Evolutionary conservation across 148 eudicot genomes (phyloP).

Genomic region (Diospyros lotus): DNA sequence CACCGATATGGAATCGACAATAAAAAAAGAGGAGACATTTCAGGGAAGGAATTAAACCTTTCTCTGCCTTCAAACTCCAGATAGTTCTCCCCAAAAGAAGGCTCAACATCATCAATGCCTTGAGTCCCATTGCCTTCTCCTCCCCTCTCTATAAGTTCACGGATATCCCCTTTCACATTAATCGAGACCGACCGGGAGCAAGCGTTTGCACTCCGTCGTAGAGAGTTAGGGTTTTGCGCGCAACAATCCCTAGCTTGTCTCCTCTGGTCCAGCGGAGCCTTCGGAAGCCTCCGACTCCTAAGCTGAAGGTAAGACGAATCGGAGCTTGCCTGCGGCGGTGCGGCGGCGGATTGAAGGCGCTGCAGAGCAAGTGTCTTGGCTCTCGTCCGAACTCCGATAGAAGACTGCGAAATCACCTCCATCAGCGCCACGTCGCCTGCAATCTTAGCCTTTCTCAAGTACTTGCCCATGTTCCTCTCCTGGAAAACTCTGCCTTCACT

Average conservation of each 20-base stretch:
- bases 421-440: constrained; percentile 49
- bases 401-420: constrained; percentile 50
- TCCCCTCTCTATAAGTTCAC: background rate
- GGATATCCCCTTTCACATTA: constrained; percentile 16
- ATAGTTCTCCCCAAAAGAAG: constrained; percentile 67
- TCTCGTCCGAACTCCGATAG: constrained; percentile 71
- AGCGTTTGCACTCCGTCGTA: background rate
- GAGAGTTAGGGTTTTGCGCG: constrained; percentile 7
- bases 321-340: constrained; percentile 19
- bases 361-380: constrained; percentile 78
- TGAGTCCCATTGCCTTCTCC: constrained; percentile 17
- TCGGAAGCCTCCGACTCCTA: constrained; percentile 62
- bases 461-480: constrained; percentile 44
- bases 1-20: background rate
- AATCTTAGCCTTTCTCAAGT: constrained; percentile 64
- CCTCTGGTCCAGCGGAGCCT: constrained; percentile 28
- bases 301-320: constrained; percentile 70
- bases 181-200: constrained; percentile 12
- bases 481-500: background rate
- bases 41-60: constrained; percentile 37
- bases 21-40: constrained; percentile 7
- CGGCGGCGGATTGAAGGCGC: constrained; percentile 18
- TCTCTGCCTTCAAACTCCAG: constrained; percentile 53
- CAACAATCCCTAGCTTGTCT: background rate
- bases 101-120: constrained; percentile 30